These are phyloP conservation scores for Globisporangium recalcitrans DNA, from an alignment of 352 stramenopile genomes.

Conservation along the genomic window DNA sequence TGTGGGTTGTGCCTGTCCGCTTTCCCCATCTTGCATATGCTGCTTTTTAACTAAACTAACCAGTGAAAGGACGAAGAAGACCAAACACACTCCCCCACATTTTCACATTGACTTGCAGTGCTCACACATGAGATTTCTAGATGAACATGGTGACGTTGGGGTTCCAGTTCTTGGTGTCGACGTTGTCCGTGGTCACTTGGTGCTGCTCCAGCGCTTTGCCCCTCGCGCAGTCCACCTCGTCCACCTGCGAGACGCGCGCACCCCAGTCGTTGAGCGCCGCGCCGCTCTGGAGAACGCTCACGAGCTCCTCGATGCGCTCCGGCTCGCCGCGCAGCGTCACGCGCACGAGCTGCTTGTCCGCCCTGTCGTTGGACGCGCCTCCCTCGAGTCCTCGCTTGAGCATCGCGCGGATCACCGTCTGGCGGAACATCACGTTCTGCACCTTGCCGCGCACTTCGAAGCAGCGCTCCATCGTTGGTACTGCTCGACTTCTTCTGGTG, in stretches of 20 bases:
- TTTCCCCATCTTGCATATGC: background rate
- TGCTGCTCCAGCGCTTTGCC: slow-evolving; percentile 37
- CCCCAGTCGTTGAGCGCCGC: slow-evolving; percentile 69
- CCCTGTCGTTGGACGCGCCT: slow-evolving; percentile 62
- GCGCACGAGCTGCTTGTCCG: slow-evolving; percentile 51
- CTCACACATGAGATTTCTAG: too few species aligned
- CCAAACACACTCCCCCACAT: background rate
- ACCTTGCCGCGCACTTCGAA: slow-evolving; percentile 66
- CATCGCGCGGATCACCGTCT: slow-evolving; percentile 78
- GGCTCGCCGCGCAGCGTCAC: slow-evolving; percentile 48
- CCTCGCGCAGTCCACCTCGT: slow-evolving; percentile 22
- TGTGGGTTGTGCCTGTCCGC: background rate
- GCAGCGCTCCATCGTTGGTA: slow-evolving; percentile 31
- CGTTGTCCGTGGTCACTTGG: slow-evolving; percentile 69
- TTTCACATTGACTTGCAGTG: too few species aligned
- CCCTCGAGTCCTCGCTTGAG: slow-evolving; percentile 51
- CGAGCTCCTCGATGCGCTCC: slow-evolving; percentile 37
- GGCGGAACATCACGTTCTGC: slow-evolving; percentile 80
- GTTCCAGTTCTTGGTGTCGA: slow-evolving; percentile 64
- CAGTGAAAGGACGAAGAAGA: background rate
- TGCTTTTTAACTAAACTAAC: background rate
- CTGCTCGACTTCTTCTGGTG: background rate
- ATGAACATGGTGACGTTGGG: slow-evolving; percentile 75
- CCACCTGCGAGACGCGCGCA: slow-evolving; percentile 33
- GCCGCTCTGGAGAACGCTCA: slow-evolving; percentile 38